Base-by-base conservation (phyloP, 495 filamentous ascomycete genomes). In the Monascus purpureus region DNA sequence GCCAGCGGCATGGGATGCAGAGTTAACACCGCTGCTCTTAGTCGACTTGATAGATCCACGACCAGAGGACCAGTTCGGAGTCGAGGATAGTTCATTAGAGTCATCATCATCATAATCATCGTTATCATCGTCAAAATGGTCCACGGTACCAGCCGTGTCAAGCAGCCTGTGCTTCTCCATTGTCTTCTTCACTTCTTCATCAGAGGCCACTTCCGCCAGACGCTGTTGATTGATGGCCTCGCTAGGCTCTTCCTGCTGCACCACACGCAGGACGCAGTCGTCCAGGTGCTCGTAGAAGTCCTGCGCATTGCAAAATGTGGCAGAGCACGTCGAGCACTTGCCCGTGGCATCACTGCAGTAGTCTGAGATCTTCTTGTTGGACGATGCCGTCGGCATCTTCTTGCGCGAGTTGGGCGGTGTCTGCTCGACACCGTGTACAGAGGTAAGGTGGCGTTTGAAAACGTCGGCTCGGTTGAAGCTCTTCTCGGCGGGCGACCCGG, bases 221-320 rank as follows among this genome's bases (percentile, higher is more conserved):
- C 79, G 72, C 50, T 77, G 65, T 39, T 94, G 83, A 59, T 96
- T 99, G 68, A 93, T 90, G 23, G 81, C 82, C 61, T 95, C 92
- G 34, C 82, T 82, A 4, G 92, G 92, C 49, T 96, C 90, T 50
- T 92, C 83, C 57, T 94, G 86, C 51, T 96, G 92, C 23, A 99
- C 92, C 33, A 95, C 88, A 45, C 86, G 82, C 35, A 96, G 70
- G 35, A 99, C 92, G 55, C 90, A 99, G 67, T 99, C 90, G 52
- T 99, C 90, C 43, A 99, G 59, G 71, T 99, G 90, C 67, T 99
- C 90, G 55, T 96, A 96, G 58, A 96, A 95, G 53, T 96, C 87
- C 47, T 99, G 90, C 13, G 90, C 86, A 45, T 81, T 94, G 55
- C 69, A 74, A 61, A 99, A 99, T 12, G 80, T 94, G 19, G 70